Evolutionary conservation across 2,329 filamentous ascomycete genomes (phyloP).

Genomic region (Cladosporium sp.): DNA sequence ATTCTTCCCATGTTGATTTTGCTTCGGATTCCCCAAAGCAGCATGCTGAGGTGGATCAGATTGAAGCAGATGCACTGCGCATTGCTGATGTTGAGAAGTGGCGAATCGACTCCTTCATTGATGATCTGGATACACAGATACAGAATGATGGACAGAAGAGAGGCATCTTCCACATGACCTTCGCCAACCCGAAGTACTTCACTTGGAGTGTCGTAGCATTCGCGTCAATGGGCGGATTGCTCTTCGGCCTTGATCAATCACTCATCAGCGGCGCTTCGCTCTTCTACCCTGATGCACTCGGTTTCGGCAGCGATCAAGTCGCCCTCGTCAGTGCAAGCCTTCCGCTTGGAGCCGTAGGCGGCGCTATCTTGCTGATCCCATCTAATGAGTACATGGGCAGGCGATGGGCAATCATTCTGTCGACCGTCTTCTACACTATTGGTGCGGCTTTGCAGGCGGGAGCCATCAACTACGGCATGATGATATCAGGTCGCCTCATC

Average conservation of each 20-base stretch:
- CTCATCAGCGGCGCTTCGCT: constrained; percentile 66
- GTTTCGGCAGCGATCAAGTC: constrained; percentile 50
- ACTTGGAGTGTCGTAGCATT: constrained; percentile 64
- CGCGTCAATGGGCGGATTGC: constrained; percentile 67
- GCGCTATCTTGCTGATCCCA: constrained; percentile 60
- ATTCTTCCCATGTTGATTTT: no score
- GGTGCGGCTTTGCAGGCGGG: constrained; percentile 64
- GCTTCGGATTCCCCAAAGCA: no score
- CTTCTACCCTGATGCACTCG: constrained; percentile 55
- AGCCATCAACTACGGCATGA: constrained; percentile 64
- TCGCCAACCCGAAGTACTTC: constrained; percentile 58
- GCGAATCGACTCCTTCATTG: constrained; percentile 41
- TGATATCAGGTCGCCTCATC: constrained; percentile 61
- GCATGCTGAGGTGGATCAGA: no score
- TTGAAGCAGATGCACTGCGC: constrained; percentile 24
- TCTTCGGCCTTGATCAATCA: constrained; percentile 67
- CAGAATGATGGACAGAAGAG: constrained; percentile 32
- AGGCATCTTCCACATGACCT: constrained; percentile 48
- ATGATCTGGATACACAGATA: constrained; percentile 35
- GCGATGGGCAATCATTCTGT: constrained; percentile 62
- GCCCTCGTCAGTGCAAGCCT: constrained; percentile 64
- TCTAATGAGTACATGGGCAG: constrained; percentile 62
- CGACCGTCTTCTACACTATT: constrained; percentile 63
- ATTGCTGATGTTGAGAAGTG: constrained; percentile 31
- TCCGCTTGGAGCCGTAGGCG: constrained; percentile 65